Base-by-base conservation (phyloP, 495 filamentous ascomycete genomes). In the Daldinia childiae region DNA sequence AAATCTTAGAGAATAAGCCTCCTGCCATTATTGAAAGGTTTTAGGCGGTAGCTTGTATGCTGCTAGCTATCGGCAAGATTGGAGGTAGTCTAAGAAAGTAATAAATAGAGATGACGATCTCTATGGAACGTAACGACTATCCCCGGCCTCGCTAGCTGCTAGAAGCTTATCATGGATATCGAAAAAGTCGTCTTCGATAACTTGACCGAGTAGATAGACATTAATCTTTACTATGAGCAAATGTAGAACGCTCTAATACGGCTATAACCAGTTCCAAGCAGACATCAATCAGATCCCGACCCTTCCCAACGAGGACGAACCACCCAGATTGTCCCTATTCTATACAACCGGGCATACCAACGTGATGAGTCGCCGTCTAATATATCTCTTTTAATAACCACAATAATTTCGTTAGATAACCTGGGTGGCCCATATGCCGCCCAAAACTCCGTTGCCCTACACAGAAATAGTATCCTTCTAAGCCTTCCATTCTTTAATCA, bases 1-100 rank as follows among this genome's bases (percentile, higher is more conserved):
- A 81, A 32, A 82, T 88, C 26, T 74, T 93, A 38, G 81, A 78
- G 6, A 94, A 91, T 71, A 91, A 89, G 80, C 91, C 90, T 21
- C 79, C 76, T 29, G 73, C 69, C 15, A 67, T 86, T 21, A 55
- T 71, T 36, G 77, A 66, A 56, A 75, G 83, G 48, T 84, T 65
- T 51, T 81, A 76, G 62, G 61, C 34, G 26, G 19, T 34, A 14
- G 5, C 9, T 36, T 29, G n/a, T 17, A 58, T 24, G 7, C n/a
- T 41, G 17, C 15, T 39, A 38, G 34, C 2, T 38, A 24, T 24
- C 41, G 4, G 30, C 2, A 36, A 38, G 1, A 19, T 24, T 58
- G 39, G 30, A 48, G 9, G 21, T 48, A 24, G 17, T 41, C 7
- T 19, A 30, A 39, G 2, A 9, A 19, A 11, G 57, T 7, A 68